Percentiles rank a stretch among this genome's conserved stretches.
phyloP scores from a whole-genome alignment of 1,284 basidiomycete species.

The Rhodotorula sp. region DNA sequence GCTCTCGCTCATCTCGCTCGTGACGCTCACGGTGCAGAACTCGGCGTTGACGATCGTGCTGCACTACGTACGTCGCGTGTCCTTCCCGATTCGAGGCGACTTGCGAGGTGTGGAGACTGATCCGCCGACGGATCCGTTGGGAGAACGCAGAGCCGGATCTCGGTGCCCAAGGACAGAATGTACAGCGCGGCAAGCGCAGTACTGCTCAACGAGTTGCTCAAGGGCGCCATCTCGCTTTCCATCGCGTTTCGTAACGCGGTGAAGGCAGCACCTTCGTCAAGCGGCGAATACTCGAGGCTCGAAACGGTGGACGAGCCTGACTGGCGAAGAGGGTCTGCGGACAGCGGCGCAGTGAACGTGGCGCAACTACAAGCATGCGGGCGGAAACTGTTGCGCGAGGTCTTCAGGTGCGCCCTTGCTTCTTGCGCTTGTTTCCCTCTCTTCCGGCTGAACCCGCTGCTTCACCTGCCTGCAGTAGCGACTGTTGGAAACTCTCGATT shows the following conservation, averaged over 20 bases:
- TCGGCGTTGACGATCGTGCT: slow-evolving; percentile 84
- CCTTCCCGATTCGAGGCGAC: no score
- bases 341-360: neutral
- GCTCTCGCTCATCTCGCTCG: slow-evolving; percentile 53
- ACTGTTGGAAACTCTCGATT: slow-evolving; percentile 95
- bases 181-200: slow-evolving; percentile 92
- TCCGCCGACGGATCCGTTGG: neutral
- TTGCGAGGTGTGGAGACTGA: no score
- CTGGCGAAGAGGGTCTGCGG: neutral
- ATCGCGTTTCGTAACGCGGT: slow-evolving; percentile 57
- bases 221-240: slow-evolving; percentile 77
- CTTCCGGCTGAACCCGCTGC: neutral
- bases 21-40: slow-evolving; percentile 91
- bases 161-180: slow-evolving; percentile 48
- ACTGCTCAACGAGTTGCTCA: slow-evolving; percentile 86
- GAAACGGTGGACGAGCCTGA: slow-evolving; percentile 5
- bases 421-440: no score
- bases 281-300: slow-evolving; percentile 18
- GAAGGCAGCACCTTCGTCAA: neutral
- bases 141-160: slow-evolving; percentile 46
- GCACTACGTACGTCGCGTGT: slow-evolving; percentile 61
- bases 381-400: slow-evolving; percentile 18
- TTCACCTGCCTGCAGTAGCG: slow-evolving; percentile 62
- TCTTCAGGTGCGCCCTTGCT: slow-evolving; percentile 39
- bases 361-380: slow-evolving; percentile 2